phyloP scores from a whole-genome alignment of 1,284 basidiomycete genomes.

The Lentinus polychrous region DNA sequence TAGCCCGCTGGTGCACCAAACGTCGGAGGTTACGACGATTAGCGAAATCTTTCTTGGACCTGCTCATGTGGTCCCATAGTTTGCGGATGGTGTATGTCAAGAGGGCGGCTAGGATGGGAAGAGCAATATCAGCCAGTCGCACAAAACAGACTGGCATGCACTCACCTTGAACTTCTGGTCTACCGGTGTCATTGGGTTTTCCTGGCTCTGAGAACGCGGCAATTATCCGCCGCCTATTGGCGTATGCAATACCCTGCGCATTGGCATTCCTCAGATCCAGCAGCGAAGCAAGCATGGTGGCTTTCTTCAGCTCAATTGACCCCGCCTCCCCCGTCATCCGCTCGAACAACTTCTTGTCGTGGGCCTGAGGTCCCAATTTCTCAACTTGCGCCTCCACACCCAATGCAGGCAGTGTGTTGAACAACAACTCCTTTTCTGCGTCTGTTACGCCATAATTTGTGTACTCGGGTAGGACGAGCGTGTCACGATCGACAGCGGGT shows the following conservation, averaged over 20 bases:
- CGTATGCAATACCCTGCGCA: conserved; percentile 76
- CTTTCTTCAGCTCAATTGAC: conserved; percentile 48
- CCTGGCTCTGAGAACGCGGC: conserved; percentile 68
- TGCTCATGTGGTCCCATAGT: conserved; percentile 67
- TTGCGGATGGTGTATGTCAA: conserved; percentile 84
- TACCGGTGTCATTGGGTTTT: conserved; percentile 73
- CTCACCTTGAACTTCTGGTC: conserved; percentile 85
- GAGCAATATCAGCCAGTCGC: conserved; percentile 3
- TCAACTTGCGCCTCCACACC: conserved; percentile 24
- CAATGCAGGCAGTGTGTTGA: conserved; percentile 50
- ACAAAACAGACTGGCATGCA: conserved; percentile 8
- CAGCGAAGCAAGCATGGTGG: conserved; percentile 60
- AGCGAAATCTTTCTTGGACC: conserved; percentile 70
- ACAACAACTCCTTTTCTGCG: conserved; percentile 48
- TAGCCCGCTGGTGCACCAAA: conserved; percentile 80
- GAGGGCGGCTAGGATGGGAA: conserved; percentile 60
- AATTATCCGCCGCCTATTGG: conserved; percentile 81
- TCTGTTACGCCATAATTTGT: conserved; percentile 58
- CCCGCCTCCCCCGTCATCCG: conserved; percentile 15
- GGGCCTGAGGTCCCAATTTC: not conserved
- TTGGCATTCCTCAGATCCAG: conserved; percentile 86
- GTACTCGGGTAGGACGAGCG: conserved; percentile 37
- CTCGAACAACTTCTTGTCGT: conserved; percentile 3
- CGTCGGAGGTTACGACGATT: conserved; percentile 70
- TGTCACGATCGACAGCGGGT: conserved; percentile 8